Evolutionary conservation across 1,139 yeast genomes (phyloP).

Genomic region (Blastobotrys aristatus): DNA sequence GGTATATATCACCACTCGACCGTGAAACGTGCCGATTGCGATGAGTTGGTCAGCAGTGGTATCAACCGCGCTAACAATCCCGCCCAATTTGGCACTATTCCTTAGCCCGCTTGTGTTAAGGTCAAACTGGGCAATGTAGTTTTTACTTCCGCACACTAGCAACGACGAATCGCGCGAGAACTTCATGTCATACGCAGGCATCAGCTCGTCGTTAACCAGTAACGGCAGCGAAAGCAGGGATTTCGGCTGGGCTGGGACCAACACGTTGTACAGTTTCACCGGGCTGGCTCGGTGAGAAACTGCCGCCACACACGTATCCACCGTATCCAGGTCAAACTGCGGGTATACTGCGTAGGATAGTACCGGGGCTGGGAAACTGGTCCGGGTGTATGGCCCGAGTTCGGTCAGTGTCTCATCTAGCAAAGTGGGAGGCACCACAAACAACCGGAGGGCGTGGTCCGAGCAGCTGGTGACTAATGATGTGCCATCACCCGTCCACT

Average conservation of each 20-base stretch:
- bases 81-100: neutral
- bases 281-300: slow-evolving; percentile 30
- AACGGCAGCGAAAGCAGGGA: slow-evolving; percentile 24
- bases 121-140: slow-evolving; percentile 27
- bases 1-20: slow-evolving; percentile 18
- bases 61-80: slow-evolving; percentile 4
- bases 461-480: slow-evolving; percentile 29
- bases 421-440: slow-evolving; percentile 30
- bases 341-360: slow-evolving; percentile 28
- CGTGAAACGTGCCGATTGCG: slow-evolving; percentile 21
- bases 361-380: slow-evolving; percentile 23
- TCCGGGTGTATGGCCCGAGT: slow-evolving; percentile 27
- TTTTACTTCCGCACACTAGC: slow-evolving; percentile 23
- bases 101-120: slow-evolving; percentile 11
- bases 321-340: slow-evolving; percentile 21
- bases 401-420: slow-evolving; percentile 15
- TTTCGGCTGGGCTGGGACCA: slow-evolving; percentile 6
- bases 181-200: slow-evolving; percentile 20
- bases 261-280: slow-evolving; percentile 26
- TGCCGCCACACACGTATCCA: slow-evolving; percentile 21
- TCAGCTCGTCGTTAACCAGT: slow-evolving; percentile 18
- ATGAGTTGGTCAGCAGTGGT: slow-evolving; percentile 4
- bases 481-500: slow-evolving; percentile 34
- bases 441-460: slow-evolving; percentile 30
- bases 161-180: slow-evolving; percentile 13